Percentiles rank a stretch among this genome's conserved stretches.
These are phyloP conservation scores for Boletellus sp. DNA, from an alignment of 1,284 basidiomycete genomes.

Conservation along the genomic window DNA sequence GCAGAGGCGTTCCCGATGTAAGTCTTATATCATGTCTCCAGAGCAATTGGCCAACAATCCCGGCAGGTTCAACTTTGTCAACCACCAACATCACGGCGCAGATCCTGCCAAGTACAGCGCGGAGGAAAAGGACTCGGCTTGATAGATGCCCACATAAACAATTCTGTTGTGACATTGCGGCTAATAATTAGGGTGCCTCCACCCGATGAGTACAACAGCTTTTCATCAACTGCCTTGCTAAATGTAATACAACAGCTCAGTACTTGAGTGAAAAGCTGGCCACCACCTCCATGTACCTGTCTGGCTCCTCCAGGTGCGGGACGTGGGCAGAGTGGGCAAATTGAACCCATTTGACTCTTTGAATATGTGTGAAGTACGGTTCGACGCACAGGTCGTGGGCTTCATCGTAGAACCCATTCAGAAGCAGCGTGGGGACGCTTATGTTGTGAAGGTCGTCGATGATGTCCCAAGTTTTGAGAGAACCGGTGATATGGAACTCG, in stretches of 20 bases:
- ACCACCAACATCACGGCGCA: conserved; percentile 84
- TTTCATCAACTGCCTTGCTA: neutral
- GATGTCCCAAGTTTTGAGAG: conserved; percentile 48
- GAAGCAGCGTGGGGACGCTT: conserved; percentile 45
- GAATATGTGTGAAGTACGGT: conserved; percentile 42
- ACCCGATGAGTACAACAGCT: no score
- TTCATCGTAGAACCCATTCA: conserved; percentile 51
- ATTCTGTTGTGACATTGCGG: conserved; percentile 8
- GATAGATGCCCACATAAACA: conserved; percentile 16
- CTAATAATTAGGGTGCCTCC: conserved; percentile 1
- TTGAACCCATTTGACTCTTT: conserved; percentile 46
- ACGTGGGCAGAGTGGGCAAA: conserved; percentile 47
- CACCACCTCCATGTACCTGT: conserved; percentile 40
- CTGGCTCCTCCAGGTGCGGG: conserved; percentile 45
- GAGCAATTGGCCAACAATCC: conserved; percentile 6
- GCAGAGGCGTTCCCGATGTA: conserved; percentile 71
- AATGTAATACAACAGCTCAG: conserved; percentile 1
- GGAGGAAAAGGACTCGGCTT: conserved; percentile 28
- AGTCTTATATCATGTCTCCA: neutral
- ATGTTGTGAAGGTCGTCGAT: conserved; percentile 44
- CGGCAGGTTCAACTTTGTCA: conserved; percentile 86
- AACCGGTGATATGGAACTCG: conserved; percentile 47
- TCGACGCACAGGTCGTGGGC: conserved; percentile 43
- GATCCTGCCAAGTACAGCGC: conserved; percentile 78
- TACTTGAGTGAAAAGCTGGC: conserved; percentile 33